phyloP scores from a whole-genome alignment of 257 asterid genomes.

The Nicotiana benthamiana region DNA sequence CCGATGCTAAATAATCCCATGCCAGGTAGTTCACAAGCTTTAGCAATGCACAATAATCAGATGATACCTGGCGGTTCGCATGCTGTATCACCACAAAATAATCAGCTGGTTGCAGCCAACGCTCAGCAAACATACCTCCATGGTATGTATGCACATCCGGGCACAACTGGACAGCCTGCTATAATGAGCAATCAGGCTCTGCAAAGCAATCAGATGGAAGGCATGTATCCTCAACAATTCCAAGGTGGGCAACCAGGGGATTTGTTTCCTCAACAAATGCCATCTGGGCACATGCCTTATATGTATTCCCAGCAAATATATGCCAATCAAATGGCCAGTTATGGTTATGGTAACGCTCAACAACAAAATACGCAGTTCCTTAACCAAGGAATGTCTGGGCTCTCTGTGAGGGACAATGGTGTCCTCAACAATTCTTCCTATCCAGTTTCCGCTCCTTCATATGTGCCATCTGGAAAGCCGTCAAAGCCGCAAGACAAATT shows the following conservation, averaged over 20 bases:
- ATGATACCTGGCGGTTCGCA: not conserved
- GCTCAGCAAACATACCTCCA: conserved; percentile 34
- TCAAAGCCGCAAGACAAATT: conserved; percentile 73
- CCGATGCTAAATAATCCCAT: conserved; percentile 3
- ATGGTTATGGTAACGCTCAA: conserved; percentile 45
- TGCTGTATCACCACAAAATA: conserved; percentile 5
- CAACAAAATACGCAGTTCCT: conserved; percentile 57
- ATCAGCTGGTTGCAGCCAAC: conserved; percentile 23
- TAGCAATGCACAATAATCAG: conserved; percentile 6
- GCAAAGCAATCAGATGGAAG: conserved; percentile 24
- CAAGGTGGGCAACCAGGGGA: conserved; percentile 24
- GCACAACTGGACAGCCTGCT: conserved; percentile 24
- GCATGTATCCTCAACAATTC: conserved; percentile 33
- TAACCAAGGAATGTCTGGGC: conserved; percentile 64
- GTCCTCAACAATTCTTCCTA: conserved; percentile 25
- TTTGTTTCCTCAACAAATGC: conserved; percentile 69
- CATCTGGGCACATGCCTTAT: conserved; percentile 57
- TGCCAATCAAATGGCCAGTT: conserved; percentile 53
- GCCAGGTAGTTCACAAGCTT: not conserved
- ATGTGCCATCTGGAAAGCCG: conserved; percentile 54
- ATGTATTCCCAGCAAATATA: conserved; percentile 77
- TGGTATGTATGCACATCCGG: conserved; percentile 40
- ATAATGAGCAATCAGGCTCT: conserved; percentile 35
- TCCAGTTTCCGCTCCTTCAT: conserved; percentile 34
- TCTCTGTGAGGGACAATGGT: conserved; percentile 61